These are phyloP conservation scores for Pseudisothecium myosuroides DNA, from an alignment of 225 moss, liverwort and hornwort species.

Conservation along the genomic window DNA sequence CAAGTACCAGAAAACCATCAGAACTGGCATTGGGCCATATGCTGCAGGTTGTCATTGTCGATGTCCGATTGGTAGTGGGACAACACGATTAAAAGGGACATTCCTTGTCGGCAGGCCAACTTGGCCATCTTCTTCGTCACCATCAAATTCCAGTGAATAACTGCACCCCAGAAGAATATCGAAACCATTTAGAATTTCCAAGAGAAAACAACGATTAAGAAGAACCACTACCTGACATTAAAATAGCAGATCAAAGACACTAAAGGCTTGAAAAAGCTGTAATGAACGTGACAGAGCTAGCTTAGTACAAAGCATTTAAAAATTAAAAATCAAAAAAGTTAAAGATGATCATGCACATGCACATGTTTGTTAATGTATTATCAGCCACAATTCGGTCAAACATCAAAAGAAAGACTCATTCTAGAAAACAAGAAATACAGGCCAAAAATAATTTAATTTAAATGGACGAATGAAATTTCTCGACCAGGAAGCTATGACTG, in stretches of 20 bases:
- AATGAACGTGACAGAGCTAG: not conserved
- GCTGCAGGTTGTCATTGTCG: constrained; percentile 53
- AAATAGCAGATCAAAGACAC: not conserved
- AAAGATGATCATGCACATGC: not conserved
- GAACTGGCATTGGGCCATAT: not conserved
- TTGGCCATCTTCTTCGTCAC: constrained; percentile 86
- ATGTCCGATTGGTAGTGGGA: constrained; percentile 75
- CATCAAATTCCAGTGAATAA: constrained; percentile 62
- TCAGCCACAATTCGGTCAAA: not conserved
- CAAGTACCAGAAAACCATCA: not conserved
- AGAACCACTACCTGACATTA: not conserved
- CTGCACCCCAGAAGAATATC: constrained; percentile 2
- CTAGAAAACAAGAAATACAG: not conserved
- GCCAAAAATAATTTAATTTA: not conserved
- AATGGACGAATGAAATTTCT: not conserved
- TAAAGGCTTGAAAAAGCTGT: not conserved
- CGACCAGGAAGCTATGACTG: not conserved
- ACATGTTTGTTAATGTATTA: not conserved
- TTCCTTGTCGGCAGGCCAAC: constrained; percentile 58
- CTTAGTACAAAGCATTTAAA: not conserved
- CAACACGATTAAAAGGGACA: constrained; percentile 54
- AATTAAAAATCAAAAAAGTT: not conserved
- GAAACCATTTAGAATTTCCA: not conserved
- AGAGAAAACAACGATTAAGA: not conserved
- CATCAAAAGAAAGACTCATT: not conserved